Evolutionary conservation across 768 basidiomycete genomes (phyloP).

Genomic region (Xerocomellus chrysenteron): DNA sequence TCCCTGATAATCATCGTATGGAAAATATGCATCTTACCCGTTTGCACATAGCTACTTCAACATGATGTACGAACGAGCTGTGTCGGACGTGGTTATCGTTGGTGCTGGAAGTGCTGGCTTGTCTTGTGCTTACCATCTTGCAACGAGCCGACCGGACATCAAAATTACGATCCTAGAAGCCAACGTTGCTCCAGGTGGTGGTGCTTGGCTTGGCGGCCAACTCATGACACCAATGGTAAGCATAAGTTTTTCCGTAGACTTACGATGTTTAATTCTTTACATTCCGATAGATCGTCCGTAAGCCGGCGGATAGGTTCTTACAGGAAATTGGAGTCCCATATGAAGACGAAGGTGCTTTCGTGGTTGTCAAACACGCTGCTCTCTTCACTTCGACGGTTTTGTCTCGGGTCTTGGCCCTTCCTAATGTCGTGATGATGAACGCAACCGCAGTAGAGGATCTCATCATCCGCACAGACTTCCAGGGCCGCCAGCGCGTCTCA

Average conservation of each 20-base stretch:
- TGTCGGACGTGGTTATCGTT: constrained; percentile 77
- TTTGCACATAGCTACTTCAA: constrained; percentile 58
- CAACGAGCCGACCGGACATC: constrained; percentile 64
- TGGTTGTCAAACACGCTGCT: constrained; percentile 81
- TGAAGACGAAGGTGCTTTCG: constrained; percentile 75
- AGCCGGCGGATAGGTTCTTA: constrained; percentile 74
- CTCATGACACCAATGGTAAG: constrained; percentile 76
- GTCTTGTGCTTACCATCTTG: constrained; percentile 73
- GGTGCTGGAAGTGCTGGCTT: constrained; percentile 71
- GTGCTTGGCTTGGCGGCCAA: constrained; percentile 78
- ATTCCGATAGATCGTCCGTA: constrained; percentile 60
- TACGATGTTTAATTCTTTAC: not conserved
- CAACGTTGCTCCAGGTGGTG: constrained; percentile 75
- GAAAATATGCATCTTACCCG: not conserved
- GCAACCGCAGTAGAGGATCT: constrained; percentile 82
- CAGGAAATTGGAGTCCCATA: constrained; percentile 67
- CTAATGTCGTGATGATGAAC: constrained; percentile 75
- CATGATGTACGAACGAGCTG: constrained; percentile 68
- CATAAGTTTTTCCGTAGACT: not conserved
- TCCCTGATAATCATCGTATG: not conserved
- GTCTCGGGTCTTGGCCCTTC: constrained; percentile 64
- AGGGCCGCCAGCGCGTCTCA: constrained; percentile 42
- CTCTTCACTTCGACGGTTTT: constrained; percentile 78
- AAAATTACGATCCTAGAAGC: constrained; percentile 70
- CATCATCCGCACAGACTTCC: constrained; percentile 57